These are phyloP conservation scores for Alnus rubra DNA, from an alignment of 306 rosid species.

Conservation along the genomic window DNA sequence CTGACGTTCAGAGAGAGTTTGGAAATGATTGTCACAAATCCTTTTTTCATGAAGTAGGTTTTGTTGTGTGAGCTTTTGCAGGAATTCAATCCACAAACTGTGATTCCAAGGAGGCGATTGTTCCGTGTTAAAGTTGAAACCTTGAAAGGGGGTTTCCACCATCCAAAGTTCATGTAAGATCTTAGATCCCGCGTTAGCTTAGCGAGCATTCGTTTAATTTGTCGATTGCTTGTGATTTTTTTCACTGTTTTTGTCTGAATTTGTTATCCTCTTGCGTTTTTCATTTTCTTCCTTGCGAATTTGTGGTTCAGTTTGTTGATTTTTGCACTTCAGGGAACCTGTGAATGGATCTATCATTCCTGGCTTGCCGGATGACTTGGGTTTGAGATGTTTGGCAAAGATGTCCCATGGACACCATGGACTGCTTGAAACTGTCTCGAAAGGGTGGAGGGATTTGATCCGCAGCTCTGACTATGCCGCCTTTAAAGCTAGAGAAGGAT, in stretches of 20 bases:
- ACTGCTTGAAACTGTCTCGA: slow-evolving; percentile 29
- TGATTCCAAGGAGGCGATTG: background rate
- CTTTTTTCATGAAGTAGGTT: background rate
- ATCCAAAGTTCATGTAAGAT: background rate
- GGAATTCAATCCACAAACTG: background rate
- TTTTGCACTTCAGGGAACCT: slow-evolving; percentile 17
- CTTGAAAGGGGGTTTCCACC: background rate
- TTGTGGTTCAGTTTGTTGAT: background rate
- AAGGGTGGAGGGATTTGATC: slow-evolving; percentile 33
- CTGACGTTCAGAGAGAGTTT: background rate
- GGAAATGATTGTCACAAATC: background rate
- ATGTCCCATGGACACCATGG: slow-evolving; percentile 42
- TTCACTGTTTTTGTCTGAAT: background rate
- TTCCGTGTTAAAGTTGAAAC: background rate
- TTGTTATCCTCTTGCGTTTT: background rate
- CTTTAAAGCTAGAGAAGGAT: slow-evolving; percentile 28
- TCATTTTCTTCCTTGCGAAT: background rate
- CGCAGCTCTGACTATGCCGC: slow-evolving; percentile 25
- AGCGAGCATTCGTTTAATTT: background rate
- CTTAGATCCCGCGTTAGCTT: background rate
- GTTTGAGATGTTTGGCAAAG: slow-evolving; percentile 36
- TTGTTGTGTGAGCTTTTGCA: background rate
- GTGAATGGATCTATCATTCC: slow-evolving; percentile 19
- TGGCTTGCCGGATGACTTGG: slow-evolving; percentile 38
- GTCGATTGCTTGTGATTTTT: background rate